Conservation (phyloP, 2,329 filamentous ascomycete species). For the Bipolaris victoriae region DNA sequence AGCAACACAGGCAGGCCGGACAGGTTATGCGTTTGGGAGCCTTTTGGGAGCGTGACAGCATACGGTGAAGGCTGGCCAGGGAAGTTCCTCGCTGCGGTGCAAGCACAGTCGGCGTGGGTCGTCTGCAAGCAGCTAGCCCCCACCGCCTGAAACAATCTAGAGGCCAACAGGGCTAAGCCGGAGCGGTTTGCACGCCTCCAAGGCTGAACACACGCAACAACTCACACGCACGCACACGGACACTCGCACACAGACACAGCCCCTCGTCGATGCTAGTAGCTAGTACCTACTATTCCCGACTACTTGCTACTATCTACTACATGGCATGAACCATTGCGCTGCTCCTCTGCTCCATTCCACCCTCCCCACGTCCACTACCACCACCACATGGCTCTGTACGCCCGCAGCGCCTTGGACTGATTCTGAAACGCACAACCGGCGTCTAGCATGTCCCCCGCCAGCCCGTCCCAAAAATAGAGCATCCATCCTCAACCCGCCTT, state of each 20-base stretch:
- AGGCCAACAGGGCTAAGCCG: slow-evolving; percentile 27
- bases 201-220: slow-evolving; percentile 24
- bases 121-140: slow-evolving; percentile 11
- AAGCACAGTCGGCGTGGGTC: slow-evolving; percentile 4
- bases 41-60: slow-evolving; percentile 7
- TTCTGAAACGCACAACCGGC: slow-evolving; percentile 40
- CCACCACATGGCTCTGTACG: slow-evolving; percentile 9
- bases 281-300: background rate
- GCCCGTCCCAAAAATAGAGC: slow-evolving; percentile 39
- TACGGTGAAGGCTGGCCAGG: slow-evolving; percentile 10
- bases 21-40: slow-evolving; percentile 7
- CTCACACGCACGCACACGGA: slow-evolving; percentile 1
- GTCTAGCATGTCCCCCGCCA: slow-evolving; percentile 33
- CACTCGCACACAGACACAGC: slow-evolving; percentile 7
- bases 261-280: slow-evolving; percentile 20
- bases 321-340: slow-evolving; percentile 13
- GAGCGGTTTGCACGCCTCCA: slow-evolving; percentile 20
- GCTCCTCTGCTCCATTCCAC: background rate
- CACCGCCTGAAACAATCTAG: slow-evolving; percentile 25
- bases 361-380: background rate
- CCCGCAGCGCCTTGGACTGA: slow-evolving; percentile 20
- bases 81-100: slow-evolving; percentile 11
- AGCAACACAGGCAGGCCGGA: slow-evolving; percentile 3
- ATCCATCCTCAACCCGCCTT: slow-evolving; percentile 22
- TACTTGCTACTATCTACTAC: background rate